phyloP scores from a whole-genome alignment of 2,329 filamentous ascomycete genomes.

The Eutypa lata region DNA sequence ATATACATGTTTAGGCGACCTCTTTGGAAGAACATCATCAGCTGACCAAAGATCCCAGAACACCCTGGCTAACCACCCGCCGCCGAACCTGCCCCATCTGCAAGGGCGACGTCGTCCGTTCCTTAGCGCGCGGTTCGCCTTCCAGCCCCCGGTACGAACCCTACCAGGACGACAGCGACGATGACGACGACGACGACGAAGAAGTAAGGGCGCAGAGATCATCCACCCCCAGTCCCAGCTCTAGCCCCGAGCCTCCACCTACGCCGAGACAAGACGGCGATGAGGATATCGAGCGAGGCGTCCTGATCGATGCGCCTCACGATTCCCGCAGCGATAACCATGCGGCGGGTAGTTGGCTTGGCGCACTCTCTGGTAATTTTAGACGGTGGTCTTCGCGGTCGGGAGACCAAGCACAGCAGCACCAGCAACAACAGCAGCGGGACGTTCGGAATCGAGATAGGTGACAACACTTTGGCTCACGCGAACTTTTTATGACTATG shows the following conservation, averaged over 20 bases:
- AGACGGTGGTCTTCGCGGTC: conserved; percentile 7
- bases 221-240: conserved; percentile 7
- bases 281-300: neutral
- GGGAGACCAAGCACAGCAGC: no score
- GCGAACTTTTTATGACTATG: no score
- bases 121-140: conserved; percentile 53
- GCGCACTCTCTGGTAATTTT: neutral
- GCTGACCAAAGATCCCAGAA: conserved; percentile 52
- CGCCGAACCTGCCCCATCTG: conserved; percentile 98
- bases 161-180: conserved; percentile 52
- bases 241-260: neutral
- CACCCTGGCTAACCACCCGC: conserved; percentile 92
- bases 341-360: neutral
- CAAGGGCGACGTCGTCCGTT: conserved; percentile 89
- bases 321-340: conserved; percentile 24
- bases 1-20: no score
- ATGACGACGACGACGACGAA: conserved; percentile 32
- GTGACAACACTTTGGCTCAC: no score
- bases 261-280: neutral
- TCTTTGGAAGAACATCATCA: no score
- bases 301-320: conserved; percentile 13
- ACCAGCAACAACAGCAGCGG: no score
- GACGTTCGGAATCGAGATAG: no score
- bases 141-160: conserved; percentile 52
- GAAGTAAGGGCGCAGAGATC: conserved; percentile 19